A percentile compares a stretch with the other conserved stretches of the same genome.
Conservation (phyloP, 352 stramenopile genomes). For the Phytophthora gonapodyides region DNA sequence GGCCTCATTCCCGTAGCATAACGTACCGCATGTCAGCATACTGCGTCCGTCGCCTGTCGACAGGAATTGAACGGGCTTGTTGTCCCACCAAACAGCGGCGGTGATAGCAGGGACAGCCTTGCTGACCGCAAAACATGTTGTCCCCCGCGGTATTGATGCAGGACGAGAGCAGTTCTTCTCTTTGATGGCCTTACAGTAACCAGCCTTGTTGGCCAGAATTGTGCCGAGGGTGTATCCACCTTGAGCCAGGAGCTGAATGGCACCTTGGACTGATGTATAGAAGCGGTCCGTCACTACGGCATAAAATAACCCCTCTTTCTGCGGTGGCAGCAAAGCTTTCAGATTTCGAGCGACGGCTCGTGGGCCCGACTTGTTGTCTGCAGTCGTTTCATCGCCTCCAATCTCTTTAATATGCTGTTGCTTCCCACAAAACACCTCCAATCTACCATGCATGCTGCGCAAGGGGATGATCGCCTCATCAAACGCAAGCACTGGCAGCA, state of each 20-base stretch:
- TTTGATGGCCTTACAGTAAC: not conserved
- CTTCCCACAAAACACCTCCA: conserved; percentile 17
- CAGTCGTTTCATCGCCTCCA: not conserved
- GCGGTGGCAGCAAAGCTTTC: not conserved
- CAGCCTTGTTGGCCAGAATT: conserved; percentile 16
- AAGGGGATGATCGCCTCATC: too few species aligned
- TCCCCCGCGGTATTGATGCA: not conserved
- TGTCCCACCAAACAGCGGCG: conserved; percentile 7
- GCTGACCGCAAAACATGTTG: not conserved
- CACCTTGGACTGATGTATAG: conserved; percentile 23
- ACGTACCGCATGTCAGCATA: conserved; percentile 1
- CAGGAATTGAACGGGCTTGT: conserved; percentile 2
- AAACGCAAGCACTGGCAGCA: not conserved
- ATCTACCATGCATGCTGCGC: not conserved
- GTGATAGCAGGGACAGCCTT: conserved; percentile 10
- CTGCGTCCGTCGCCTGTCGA: not conserved
- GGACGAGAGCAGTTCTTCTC: not conserved
- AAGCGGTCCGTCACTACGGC: conserved; percentile 18
- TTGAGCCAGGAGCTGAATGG: conserved; percentile 12
- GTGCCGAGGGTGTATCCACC: conserved; percentile 17
- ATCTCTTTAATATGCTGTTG: conserved; percentile 6
- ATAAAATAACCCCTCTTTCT: not conserved
- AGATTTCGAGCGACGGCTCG: conserved; percentile 13
- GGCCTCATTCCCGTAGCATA: too few species aligned
- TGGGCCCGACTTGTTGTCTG: conserved; percentile 10